Base-by-base conservation (phyloP, 805 yeast species). In the Saturnispora kantuleensis region DNA sequence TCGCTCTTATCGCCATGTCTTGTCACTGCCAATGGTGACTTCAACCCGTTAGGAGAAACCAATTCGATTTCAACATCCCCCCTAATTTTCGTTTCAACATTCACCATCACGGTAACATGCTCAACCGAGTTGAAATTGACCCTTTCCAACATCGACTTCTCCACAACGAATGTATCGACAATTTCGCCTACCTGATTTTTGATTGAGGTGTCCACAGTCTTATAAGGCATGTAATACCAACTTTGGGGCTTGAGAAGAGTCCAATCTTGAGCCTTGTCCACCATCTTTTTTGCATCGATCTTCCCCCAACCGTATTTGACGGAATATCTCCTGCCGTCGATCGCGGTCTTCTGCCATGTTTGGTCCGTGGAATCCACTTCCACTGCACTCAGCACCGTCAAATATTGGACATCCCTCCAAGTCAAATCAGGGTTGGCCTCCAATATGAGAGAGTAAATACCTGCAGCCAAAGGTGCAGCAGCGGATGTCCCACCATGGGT, bases 381-480 rank as follows among this genome's bases (percentile, higher is more conserved):
- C 15, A 75, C 74, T 0, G 96, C 80, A 21, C 85, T 73, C 41
- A 79, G 63, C 12, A 90, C 79, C 3, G 85, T 75, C 16, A 93
- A 69, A 56, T 89, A 86, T 65, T 93, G 98, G 45, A 89, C 71
- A 59, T 93, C 98, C 59, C 98, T 75, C 98, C 98, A 93, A 0
- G 96, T 84, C 45, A 93, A 72, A 4, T 81, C 73, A 1, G 96
- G 95, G 52, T 95, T 84, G 3, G 82, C 88, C 53, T 81, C 79
- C 41, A 93, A 67, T 2, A 85, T 85, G 42, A 93, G 68, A 0
- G 97, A 76, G 59, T 84, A 87, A 1, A 93, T 73, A n/a, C 97
- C 98, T 0, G 97, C 97, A 0, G 97, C 97, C 46, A 93, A 70
- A 0, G 98, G 98, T 0, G 98, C 98, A 12, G 98, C 97, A 0